Evolutionary conservation across 2,329 filamentous ascomycete genomes (phyloP).

Genomic region (Nigrospora oryzae): DNA sequence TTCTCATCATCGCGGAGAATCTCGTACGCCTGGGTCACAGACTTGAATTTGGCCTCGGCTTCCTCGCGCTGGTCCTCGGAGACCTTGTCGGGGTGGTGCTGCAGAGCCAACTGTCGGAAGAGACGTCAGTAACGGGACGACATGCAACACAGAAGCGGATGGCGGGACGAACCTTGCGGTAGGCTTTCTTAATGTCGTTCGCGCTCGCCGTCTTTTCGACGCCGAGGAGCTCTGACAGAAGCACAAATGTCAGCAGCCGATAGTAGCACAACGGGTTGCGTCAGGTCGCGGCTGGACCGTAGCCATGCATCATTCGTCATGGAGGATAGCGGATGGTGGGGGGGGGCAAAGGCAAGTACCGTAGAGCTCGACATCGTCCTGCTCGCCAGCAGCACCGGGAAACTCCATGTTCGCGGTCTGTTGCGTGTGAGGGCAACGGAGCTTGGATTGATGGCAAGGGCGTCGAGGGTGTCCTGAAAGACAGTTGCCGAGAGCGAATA

Average conservation of each 20-base stretch:
- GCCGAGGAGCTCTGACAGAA: conserved; percentile 62
- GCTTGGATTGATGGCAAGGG: too few species aligned
- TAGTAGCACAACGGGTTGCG: neutral
- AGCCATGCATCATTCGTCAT: too few species aligned
- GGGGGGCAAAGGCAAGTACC: conserved; percentile 19
- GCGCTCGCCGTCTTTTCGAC: conserved; percentile 64
- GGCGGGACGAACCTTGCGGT: conserved; percentile 65
- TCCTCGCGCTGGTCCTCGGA: conserved; percentile 74
- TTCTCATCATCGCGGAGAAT: conserved; percentile 96
- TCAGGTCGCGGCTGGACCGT: neutral
- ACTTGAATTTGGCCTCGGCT: conserved; percentile 88
- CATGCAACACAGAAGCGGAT: neutral
- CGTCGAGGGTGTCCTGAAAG: too few species aligned
- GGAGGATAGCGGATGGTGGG: too few species aligned
- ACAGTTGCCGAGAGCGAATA: too few species aligned
- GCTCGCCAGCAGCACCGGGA: conserved; percentile 12
- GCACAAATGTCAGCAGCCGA: neutral
- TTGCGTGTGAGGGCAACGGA: neutral
- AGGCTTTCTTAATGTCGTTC: conserved; percentile 88
- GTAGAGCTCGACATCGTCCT: conserved; percentile 51
- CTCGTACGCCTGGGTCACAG: conserved; percentile 89
- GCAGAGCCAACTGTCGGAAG: conserved; percentile 61
- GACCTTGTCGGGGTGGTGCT: conserved; percentile 93
- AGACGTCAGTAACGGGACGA: conserved; percentile 2
- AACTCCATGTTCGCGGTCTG: conserved; percentile 14